Evolutionary conservation across 352 stramenopile genomes (phyloP).

Genomic region (Saprolegnia parasitica): DNA sequence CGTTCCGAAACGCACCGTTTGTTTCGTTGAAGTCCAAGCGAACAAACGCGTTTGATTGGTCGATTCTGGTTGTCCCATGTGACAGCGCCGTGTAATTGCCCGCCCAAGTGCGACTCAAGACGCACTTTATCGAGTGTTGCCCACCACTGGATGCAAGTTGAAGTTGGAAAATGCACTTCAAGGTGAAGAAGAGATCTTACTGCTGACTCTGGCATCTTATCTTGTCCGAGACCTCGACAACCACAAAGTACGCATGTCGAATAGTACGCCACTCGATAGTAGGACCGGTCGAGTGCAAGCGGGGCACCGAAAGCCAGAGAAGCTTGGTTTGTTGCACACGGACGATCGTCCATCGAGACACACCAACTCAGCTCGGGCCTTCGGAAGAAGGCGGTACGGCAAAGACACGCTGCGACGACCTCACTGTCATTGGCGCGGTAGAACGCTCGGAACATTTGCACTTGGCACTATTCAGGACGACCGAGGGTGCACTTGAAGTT

Average conservation of each 20-base stretch:
- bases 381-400: background rate
- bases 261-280: too few relatives aligned
- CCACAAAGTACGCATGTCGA: background rate
- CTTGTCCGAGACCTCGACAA: background rate
- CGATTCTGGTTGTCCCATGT: slow-evolving; percentile 1
- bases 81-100: slow-evolving; percentile 13
- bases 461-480: background rate
- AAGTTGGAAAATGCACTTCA: slow-evolving; percentile 18
- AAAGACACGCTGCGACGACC: background rate
- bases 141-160: slow-evolving; percentile 11
- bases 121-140: background rate
- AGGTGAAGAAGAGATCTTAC: slow-evolving; percentile 21
- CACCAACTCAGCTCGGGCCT: background rate
- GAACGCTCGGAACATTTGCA: too few relatives aligned
- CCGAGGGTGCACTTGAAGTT: slow-evolving; percentile 4
- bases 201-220: background rate
- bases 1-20: slow-evolving; percentile 15
- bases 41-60: slow-evolving; percentile 2
- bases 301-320: background rate
- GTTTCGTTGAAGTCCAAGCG: slow-evolving; percentile 14
- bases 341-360: too few relatives aligned
- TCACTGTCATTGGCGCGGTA: too few relatives aligned
- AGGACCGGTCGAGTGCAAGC: too few relatives aligned
- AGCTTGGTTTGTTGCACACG: slow-evolving; percentile 1
- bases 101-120: background rate